Base-by-base conservation (phyloP, 202 grass and related monocot species). In the Brachypodium distachyon region DNA sequence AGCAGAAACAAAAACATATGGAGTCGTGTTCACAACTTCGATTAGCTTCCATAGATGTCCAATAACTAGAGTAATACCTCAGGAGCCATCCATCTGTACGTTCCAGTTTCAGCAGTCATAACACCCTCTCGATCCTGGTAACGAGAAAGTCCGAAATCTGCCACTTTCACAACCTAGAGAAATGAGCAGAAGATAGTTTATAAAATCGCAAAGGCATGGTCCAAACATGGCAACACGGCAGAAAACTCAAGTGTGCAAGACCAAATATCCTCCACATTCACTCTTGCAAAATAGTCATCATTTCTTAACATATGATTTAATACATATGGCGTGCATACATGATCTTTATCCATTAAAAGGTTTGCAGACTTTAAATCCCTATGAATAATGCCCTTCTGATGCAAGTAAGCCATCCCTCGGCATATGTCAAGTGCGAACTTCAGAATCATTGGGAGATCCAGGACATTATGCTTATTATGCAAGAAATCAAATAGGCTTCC, bases 71-170 rank as follows among this genome's bases (percentile, higher is more conserved):
- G n/a, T n/a, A n/a, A 47, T 47, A 90, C 93, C 89, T 96, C 93
- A 72, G 93, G 93, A 8, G 89, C 93, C 93, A 96, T 92, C 89
- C 89, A 96, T 78, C 87, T 72, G 19, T 96, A 88, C 21, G 93
- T 96, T 41, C 89, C 93, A 42, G 93, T 92, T 92, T 92, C 89
- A 47, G 87, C 87, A 18, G 93, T 96, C 93, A 88, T 96, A 52
- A 70, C 29, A 25, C 78, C 87, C 3, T 44, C 83, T 82, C 82
- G 86, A 89, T 86, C 75, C 51, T 91, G 88, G 76, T 77, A 87
- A 60, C 86, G 85, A 64, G 88, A 85, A 36, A 95, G 72, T 51
- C 88, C 92, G 77, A 95, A 91, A 84, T 95, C 88, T 71, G 88
- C 86, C 44, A 95, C 86, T 76, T 82, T 89, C 66, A 89, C 73